Conservation (phyloP, 345 rosid species). For the Tarenaya hassleriana region DNA sequence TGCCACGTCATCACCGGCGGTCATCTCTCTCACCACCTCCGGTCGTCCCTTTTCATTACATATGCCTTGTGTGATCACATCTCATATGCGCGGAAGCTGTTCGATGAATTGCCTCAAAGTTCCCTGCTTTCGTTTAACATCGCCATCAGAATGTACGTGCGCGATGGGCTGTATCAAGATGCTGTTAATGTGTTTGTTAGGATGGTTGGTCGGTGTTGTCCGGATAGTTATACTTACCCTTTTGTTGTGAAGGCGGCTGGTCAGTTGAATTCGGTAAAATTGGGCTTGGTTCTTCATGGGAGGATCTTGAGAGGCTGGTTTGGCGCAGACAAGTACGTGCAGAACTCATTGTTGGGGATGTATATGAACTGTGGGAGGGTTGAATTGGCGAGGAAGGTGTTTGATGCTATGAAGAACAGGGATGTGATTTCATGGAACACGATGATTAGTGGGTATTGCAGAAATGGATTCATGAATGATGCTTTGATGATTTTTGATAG, state of each 20-base stretch:
- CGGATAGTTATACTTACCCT: slow-evolving; percentile 52
- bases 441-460: slow-evolving; percentile 58
- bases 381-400: slow-evolving; percentile 41
- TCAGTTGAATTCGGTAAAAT: slow-evolving; percentile 27
- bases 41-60: slow-evolving; percentile 7
- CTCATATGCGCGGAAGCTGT: slow-evolving; percentile 35
- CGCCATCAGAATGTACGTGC: slow-evolving; percentile 37
- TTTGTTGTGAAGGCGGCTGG: slow-evolving; percentile 50
- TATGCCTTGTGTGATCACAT: slow-evolving; percentile 27
- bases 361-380: slow-evolving; percentile 50
- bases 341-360: slow-evolving; percentile 57
- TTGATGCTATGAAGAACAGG: slow-evolving; percentile 40
- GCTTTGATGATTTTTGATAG: slow-evolving; percentile 40
- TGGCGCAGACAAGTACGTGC: slow-evolving; percentile 35
- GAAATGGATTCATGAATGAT: slow-evolving; percentile 37
- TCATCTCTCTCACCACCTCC: slow-evolving; percentile 23
- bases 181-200: slow-evolving; percentile 36
- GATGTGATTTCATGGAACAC: slow-evolving; percentile 64
- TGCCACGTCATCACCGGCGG: slow-evolving; percentile 40
- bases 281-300: slow-evolving; percentile 48
- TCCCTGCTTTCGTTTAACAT: slow-evolving; percentile 36
- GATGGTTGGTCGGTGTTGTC: slow-evolving; percentile 38
- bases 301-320: slow-evolving; percentile 34
- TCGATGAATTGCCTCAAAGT: slow-evolving; percentile 45
- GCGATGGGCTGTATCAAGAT: slow-evolving; percentile 26